Evolutionary conservation across 192 early-diverging fungal genomes (phyloP).

Genomic region (Bifiguratus adelaidae): DNA sequence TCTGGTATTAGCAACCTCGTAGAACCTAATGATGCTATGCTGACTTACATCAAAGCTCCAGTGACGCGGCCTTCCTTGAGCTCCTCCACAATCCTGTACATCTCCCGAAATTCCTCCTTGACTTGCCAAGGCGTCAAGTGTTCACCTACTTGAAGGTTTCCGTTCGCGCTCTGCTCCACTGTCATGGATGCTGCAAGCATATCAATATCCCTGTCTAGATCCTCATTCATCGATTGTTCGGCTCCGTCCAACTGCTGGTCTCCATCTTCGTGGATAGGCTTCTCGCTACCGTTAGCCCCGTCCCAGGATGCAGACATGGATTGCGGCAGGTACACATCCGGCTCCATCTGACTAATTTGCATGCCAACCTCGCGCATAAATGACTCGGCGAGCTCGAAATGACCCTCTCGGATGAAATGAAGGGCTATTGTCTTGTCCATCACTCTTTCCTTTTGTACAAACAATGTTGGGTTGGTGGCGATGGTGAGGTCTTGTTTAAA

Average conservation of each 20-base stretch:
- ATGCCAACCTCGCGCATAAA: slow-evolving; percentile 54
- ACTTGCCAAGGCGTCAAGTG: slow-evolving; percentile 30
- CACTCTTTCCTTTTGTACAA: slow-evolving; percentile 56
- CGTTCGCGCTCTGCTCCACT: too few species aligned
- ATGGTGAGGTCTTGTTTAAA: slow-evolving; percentile 57
- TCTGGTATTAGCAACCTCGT: neutral
- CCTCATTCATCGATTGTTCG: too few species aligned
- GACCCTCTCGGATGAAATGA: slow-evolving; percentile 82
- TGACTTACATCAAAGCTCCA: slow-evolving; percentile 46
- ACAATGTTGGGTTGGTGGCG: slow-evolving; percentile 58
- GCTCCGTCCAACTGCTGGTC: too few species aligned
- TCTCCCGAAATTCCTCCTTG: slow-evolving; percentile 62
- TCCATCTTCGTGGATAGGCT: too few species aligned
- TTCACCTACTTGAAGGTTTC: too few species aligned
- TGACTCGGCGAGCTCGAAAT: slow-evolving; percentile 65
- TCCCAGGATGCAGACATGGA: too few species aligned
- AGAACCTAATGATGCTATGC: too few species aligned
- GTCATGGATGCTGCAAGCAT: too few species aligned
- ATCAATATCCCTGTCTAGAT: too few species aligned
- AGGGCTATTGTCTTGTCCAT: slow-evolving; percentile 51
- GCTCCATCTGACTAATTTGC: too few species aligned
- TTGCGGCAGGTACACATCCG: too few species aligned
- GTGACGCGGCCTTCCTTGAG: slow-evolving; percentile 47
- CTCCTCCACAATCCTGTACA: slow-evolving; percentile 65
- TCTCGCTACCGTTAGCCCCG: too few species aligned